Percentiles rank a stretch among this genome's conserved stretches.
phyloP scores from a whole-genome alignment of 768 basidiomycete genomes.

The Amanita rubescens region DNA sequence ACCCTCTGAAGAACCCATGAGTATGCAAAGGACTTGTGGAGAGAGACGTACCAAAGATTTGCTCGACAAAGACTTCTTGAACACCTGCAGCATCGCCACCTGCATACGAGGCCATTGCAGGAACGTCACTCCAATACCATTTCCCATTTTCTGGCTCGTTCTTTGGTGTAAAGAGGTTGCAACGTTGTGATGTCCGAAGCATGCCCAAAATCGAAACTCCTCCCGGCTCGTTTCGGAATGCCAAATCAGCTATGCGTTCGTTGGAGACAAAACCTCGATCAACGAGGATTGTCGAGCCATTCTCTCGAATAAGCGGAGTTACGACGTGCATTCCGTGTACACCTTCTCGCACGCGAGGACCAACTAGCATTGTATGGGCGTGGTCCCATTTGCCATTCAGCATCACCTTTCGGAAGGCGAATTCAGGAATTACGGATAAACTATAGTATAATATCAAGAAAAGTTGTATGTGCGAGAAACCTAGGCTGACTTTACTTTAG shows the following conservation, averaged over 20 bases:
- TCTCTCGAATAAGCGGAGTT: conserved; percentile 74
- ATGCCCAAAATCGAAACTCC: conserved; percentile 79
- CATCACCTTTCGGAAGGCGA: conserved; percentile 79
- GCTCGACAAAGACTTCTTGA: conserved; percentile 86
- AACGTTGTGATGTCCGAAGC: conserved; percentile 68
- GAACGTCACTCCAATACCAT: conserved; percentile 92
- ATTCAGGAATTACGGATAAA: conserved; percentile 77
- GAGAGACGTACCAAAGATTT: conserved; percentile 69
- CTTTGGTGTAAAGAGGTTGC: conserved; percentile 82
- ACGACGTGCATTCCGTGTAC: conserved; percentile 81
- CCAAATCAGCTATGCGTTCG: conserved; percentile 25
- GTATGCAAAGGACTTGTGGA: background rate
- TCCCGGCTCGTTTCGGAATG: conserved; percentile 32
- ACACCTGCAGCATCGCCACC: conserved; percentile 68
- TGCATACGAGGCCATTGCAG: conserved; percentile 67
- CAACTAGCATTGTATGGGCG: conserved; percentile 68
- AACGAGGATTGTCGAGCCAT: conserved; percentile 81
- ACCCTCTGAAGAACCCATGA: conserved; percentile 49
- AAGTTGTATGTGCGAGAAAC: conserved; percentile 16
- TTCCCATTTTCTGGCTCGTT: conserved; percentile 72
- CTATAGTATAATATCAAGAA: conserved; percentile 19
- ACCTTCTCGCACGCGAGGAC: conserved; percentile 87
- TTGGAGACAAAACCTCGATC: conserved; percentile 88
- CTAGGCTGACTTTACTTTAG: conserved; percentile 71
- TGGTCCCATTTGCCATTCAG: conserved; percentile 77